These are phyloP conservation scores for Megacollybia platyphylla DNA, from an alignment of 1,284 basidiomycete genomes.

Conservation along the genomic window DNA sequence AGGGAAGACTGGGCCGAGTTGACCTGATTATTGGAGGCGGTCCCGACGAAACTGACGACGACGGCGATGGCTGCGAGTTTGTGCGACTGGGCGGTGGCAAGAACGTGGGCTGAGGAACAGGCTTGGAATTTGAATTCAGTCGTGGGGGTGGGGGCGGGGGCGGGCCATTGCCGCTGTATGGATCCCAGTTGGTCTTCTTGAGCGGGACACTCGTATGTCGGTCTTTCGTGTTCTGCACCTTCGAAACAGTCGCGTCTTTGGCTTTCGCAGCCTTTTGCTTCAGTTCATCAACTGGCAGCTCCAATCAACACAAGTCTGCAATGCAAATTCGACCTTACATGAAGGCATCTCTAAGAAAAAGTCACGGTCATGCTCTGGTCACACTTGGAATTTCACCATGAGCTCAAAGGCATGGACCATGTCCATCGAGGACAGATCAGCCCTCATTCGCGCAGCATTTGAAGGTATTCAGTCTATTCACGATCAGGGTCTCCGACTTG, in stretches of 20 bases:
- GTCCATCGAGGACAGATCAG: conserved; percentile 19
- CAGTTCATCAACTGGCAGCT: conserved; percentile 38
- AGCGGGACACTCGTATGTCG: conserved; percentile 39
- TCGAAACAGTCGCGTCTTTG: conserved; percentile 39
- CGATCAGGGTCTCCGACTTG: background rate
- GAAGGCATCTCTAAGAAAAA: no score
- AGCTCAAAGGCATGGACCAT: conserved; percentile 14
- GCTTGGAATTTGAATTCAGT: conserved; percentile 16
- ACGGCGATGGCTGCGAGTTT: conserved; percentile 8
- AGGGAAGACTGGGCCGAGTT: conserved; percentile 5
- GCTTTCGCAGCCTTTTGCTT: conserved; percentile 50
- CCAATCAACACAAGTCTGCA: no score
- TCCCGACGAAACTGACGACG: conserved; percentile 12
- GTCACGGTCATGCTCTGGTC: no score
- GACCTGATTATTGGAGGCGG: conserved; percentile 11
- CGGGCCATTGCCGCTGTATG: conserved; percentile 27
- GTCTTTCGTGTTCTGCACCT: conserved; percentile 42
- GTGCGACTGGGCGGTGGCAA: conserved; percentile 13
- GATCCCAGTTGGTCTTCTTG: conserved; percentile 50
- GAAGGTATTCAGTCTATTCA: conserved; percentile 18
- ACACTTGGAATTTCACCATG: conserved; percentile 10
- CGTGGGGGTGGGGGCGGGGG: conserved; percentile 33
- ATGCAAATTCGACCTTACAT: no score
- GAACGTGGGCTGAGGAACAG: conserved; percentile 10
- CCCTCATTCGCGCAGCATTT: conserved; percentile 26